Evolutionary conservation across 2,329 filamentous ascomycete species (phyloP).

Genomic region (Trichoderma hamatum): DNA sequence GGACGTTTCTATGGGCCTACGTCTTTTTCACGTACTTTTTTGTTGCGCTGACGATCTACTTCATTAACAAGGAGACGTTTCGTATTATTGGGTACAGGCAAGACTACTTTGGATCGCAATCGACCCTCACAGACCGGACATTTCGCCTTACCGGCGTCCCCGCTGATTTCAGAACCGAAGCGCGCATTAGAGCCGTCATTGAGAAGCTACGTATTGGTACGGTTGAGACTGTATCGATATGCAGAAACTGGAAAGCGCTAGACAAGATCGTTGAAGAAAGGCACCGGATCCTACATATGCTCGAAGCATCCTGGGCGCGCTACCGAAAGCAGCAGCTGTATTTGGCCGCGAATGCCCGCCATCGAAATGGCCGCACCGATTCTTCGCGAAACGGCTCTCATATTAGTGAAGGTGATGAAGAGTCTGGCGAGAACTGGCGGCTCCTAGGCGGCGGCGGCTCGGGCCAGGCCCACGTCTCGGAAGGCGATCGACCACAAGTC

Average conservation of each 20-base stretch:
- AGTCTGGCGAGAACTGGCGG: slow-evolving; percentile 59
- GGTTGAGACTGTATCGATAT: slow-evolving; percentile 85
- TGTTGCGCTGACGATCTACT: slow-evolving; percentile 76
- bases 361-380: slow-evolving; percentile 28
- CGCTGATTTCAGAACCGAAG: slow-evolving; percentile 73
- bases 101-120: slow-evolving; percentile 88
- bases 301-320: slow-evolving; percentile 84
- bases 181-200: slow-evolving; percentile 81
- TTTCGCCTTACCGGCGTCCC: slow-evolving; percentile 92
- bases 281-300: slow-evolving; percentile 64
- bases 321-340: slow-evolving; percentile 47
- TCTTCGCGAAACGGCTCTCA: slow-evolving; percentile 33
- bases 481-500: slow-evolving; percentile 64
- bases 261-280: slow-evolving; percentile 74
- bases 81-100: slow-evolving; percentile 85
- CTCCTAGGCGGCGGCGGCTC: slow-evolving; percentile 58
- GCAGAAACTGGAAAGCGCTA: slow-evolving; percentile 81
- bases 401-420: slow-evolving; percentile 44
- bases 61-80: slow-evolving; percentile 80
- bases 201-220: slow-evolving; percentile 87
- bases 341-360: slow-evolving; percentile 11
- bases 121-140: slow-evolving; percentile 93
- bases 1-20: slow-evolving; percentile 82
- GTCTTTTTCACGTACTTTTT: slow-evolving; percentile 95
- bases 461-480: slow-evolving; percentile 38